Base-by-base conservation (phyloP, 2,329 filamentous ascomycete genomes). In the Xylaria sp. region DNA sequence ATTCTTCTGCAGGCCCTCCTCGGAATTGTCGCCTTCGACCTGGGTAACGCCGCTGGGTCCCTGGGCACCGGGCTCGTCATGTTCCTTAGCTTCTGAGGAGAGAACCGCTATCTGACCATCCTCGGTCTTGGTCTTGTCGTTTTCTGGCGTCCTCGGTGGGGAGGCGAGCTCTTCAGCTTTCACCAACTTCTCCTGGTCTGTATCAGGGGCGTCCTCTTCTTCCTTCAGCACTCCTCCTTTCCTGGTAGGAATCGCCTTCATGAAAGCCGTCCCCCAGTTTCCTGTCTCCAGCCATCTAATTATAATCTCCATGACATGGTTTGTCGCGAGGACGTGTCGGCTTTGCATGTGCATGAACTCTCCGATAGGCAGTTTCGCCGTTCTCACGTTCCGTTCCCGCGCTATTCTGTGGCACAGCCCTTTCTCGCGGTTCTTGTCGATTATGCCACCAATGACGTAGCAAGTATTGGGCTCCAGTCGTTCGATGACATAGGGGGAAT, bases 251-350 rank as follows among this genome's bases (percentile, higher is more conserved):
- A 99, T 92, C 2, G 95, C 91, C 46, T 84, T 81, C 73, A 92
- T 75, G 70, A 99, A 99, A 0, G 94, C 92, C 67, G 89, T 79
- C 1, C 88, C 92, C 94, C 94, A 99, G 70, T 97, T 89, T 2
- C 90, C 90, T 44, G 84, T 85, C 72, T 97, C 91, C 50, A 99
- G 73, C 92, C 92, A 99, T 61, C 86, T 87, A 42, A 96, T 76
- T 91, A 99, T 96, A 59, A 99, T 97, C 74, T 97, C 93, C 43
- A 94, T 84, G 1, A 99, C 94, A 68, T 99, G 94, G 69, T 97
- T 99, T 7, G 93, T 97, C 2, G 93, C 88, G 52, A 99, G 76
- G 4, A 99, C 90, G 64, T 88, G 85, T 26, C 94, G 85, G 64
- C 89, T 92, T 51, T 87, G 83, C 90, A 99, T 95, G 60, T 91